Evolutionary conservation across 2,329 filamentous ascomycete species (phyloP), one percentile per base, ranked within the genome.

Genomic region (Intubia oerlemansii): DNA sequence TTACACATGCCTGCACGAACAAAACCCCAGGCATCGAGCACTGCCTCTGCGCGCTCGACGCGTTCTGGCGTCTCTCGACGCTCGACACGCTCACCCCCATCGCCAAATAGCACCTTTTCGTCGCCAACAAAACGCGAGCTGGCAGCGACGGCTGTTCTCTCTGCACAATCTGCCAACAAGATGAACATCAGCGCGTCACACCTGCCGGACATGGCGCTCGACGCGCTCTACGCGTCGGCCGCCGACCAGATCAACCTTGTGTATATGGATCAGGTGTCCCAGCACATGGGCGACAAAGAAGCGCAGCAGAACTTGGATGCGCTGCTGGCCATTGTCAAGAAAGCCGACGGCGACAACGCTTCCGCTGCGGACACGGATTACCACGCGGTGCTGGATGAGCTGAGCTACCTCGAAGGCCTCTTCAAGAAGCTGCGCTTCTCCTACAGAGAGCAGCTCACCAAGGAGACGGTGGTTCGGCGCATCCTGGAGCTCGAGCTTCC

Each of bases 391-490:
- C 34, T 39, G 5, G 30, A 30, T 28, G 85, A 95, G 49, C 60
- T 95, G 17, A 59, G 64, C 17, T 84, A 95, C 50, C 93, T 95
- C 56, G 81, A 79, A 53, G 84, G 93, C 51, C 66, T 95, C 13
- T 98, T 95, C 51, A 76, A 81, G 24, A 95, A 98, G 54, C 63
- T 95, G 22, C 80, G 85, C 41, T 95, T 95, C 57, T 90, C 79
- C 38, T 95, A 95, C 52, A 77, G 93, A 41, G 88, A 98, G 52
- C 88, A 95, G 57, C 82, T 95, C 36, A 95, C 85, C 25, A 98
- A 95, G 53, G 88, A 98, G 49, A 91, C 92, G 44, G 95, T 93
- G 50, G 73, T 98, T 31, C 79, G 82, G 39, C 74, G 79, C 37
- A 90, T 95, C 41, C 81, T 90, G 11, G 81, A 80, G 37, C 79